Percentiles rank a stretch among this genome's conserved stretches.
Evolutionary conservation across 805 yeast species (phyloP).

Genomic region (Zygoascus biomembranicola): DNA sequence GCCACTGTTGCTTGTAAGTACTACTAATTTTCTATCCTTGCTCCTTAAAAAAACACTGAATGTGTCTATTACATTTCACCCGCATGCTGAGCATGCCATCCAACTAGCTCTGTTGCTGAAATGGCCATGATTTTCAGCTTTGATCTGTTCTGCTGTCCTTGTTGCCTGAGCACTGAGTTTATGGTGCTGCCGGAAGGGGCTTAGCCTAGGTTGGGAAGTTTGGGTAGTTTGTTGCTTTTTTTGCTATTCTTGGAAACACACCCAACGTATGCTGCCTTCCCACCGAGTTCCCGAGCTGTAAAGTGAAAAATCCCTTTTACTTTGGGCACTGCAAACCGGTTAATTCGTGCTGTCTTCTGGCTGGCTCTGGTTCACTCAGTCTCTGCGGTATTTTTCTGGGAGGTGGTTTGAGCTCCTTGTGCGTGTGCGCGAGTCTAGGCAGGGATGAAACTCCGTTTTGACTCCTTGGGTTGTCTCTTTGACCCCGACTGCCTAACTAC

Average conservation of each 20-base stretch:
- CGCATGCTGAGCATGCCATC: not conserved
- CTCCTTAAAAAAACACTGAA: not conserved
- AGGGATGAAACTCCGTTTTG: too few species aligned
- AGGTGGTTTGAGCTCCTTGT: too few species aligned
- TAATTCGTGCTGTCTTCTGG: too few species aligned
- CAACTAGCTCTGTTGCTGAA: not conserved
- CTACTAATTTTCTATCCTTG: not conserved
- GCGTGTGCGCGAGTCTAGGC: too few species aligned
- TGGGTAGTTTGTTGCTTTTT: not conserved
- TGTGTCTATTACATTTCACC: not conserved
- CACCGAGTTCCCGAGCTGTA: too few species aligned
- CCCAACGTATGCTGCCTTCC: not conserved
- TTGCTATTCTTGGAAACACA: not conserved
- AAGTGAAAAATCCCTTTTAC: too few species aligned
- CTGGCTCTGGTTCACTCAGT: too few species aligned
- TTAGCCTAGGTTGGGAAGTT: not conserved
- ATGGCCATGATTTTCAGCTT: not conserved
- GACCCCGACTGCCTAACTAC: too few species aligned
- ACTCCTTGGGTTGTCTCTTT: too few species aligned
- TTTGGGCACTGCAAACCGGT: too few species aligned
- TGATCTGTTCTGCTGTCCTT: not conserved
- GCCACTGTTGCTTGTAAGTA: not conserved
- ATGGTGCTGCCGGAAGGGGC: not conserved
- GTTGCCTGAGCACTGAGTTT: not conserved
- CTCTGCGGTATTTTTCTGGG: too few species aligned